These are phyloP conservation scores for Pistacia integerrima DNA, from an alignment of 345 rosid species.

Conservation along the genomic window DNA sequence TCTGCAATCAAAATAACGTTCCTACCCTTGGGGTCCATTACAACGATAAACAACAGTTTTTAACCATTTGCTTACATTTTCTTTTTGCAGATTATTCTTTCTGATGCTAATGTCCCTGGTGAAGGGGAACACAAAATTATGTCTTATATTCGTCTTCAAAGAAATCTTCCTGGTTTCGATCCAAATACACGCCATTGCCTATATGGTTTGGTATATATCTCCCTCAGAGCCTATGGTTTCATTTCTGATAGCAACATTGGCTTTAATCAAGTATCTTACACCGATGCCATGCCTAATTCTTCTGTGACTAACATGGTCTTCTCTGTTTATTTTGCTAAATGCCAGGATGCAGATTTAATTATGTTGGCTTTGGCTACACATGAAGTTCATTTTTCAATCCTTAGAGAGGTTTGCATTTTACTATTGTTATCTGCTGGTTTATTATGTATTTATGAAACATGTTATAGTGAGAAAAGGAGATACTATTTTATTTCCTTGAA, in stretches of 20 bases:
- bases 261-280: slow-evolving; percentile 1
- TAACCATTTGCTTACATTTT: slow-evolving; percentile 25
- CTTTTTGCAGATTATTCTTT: slow-evolving; percentile 79
- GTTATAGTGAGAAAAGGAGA: slow-evolving; percentile 3
- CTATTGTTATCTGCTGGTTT: not conserved
- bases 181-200: slow-evolving; percentile 92
- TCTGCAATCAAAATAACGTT: not conserved
- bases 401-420: slow-evolving; percentile 72
- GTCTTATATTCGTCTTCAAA: slow-evolving; percentile 88
- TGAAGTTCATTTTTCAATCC: slow-evolving; percentile 91
- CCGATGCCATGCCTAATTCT: slow-evolving; percentile 10
- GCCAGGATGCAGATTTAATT: slow-evolving; percentile 95
- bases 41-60: not conserved
- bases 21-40: not conserved
- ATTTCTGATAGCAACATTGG: slow-evolving; percentile 10
- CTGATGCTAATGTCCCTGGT: slow-evolving; percentile 99
- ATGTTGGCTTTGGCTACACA: slow-evolving; percentile 98
- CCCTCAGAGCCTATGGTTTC: slow-evolving; percentile 17
- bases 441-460: slow-evolving; percentile 14
- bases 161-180: slow-evolving; percentile 84
- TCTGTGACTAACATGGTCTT: slow-evolving; percentile 19
- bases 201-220: slow-evolving; percentile 87
- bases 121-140: slow-evolving; percentile 98
- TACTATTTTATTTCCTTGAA: slow-evolving; percentile 5
- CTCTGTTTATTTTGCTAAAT: slow-evolving; percentile 23